A percentile compares a stretch with the other conserved stretches of the same genome.
Evolutionary conservation across 2,329 filamentous ascomycete species (phyloP).

Genomic region (Graphiopsis chlorocephala): DNA sequence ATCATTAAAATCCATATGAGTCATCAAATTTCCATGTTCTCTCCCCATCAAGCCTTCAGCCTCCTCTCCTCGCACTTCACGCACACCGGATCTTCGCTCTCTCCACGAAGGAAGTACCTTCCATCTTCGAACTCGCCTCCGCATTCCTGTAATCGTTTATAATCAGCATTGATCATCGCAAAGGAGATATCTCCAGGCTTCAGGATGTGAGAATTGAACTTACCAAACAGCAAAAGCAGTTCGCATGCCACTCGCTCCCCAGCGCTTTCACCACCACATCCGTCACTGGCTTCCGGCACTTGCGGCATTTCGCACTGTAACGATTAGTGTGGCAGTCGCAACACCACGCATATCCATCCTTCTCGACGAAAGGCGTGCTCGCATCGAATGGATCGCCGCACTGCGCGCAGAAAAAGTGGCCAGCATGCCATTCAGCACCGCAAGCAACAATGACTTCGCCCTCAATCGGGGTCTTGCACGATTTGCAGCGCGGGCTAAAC

Average conservation of each 20-base stretch:
- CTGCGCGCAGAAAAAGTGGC: constrained; percentile 98
- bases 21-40: not conserved
- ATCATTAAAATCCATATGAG: not conserved
- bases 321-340: constrained; percentile 87
- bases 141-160: constrained; percentile 49
- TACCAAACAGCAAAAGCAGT: constrained; percentile 79
- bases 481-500: constrained; percentile 89
- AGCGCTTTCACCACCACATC: constrained; percentile 88
- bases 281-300: constrained; percentile 78
- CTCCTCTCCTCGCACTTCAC: constrained; percentile 61
- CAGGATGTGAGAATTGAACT: constrained; percentile 26
- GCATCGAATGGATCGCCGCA: constrained; percentile 77
- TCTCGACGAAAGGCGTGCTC: constrained; percentile 82
- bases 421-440: constrained; percentile 92
- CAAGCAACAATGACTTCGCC: constrained; percentile 92
- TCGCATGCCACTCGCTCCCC: constrained; percentile 88
- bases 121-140: constrained; percentile 60
- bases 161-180: constrained; percentile 17
- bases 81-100: constrained; percentile 59
- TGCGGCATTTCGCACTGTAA: constrained; percentile 83
- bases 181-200: not conserved
- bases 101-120: constrained; percentile 60
- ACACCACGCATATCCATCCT: constrained; percentile 97
- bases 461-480: constrained; percentile 93
- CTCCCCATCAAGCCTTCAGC: constrained; percentile 53